Evolutionary conservation across 1,284 basidiomycete genomes (phyloP).

Genomic region (Fomitopsis pinicola): DNA sequence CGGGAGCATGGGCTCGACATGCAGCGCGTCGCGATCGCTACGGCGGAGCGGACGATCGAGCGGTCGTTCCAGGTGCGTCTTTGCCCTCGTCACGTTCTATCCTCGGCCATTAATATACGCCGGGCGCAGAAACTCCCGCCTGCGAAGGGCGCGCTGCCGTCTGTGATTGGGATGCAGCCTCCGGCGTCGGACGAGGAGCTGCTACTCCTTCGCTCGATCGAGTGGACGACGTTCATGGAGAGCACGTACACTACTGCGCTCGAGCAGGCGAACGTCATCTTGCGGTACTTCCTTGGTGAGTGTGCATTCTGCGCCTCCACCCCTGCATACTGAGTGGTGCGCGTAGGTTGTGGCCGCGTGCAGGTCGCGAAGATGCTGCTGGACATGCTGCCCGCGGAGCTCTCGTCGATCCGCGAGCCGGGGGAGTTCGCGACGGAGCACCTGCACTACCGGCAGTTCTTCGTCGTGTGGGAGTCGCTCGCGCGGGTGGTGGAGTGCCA

Average conservation of each 20-base stretch:
- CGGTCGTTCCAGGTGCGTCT: conserved; percentile 66
- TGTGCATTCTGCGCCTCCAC: neutral
- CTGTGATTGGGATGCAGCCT: conserved; percentile 47
- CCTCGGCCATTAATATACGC: conserved; percentile 25
- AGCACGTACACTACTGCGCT: conserved; percentile 76
- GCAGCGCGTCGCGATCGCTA: conserved; percentile 74
- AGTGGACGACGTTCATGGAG: conserved; percentile 87
- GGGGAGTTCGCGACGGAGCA: conserved; percentile 68
- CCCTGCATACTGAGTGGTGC: conserved; percentile 5
- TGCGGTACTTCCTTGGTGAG: conserved; percentile 85
- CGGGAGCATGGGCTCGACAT: conserved; percentile 84
- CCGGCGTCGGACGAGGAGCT: conserved; percentile 55
- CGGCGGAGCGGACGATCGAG: conserved; percentile 79
- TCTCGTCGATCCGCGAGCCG: conserved; percentile 53
- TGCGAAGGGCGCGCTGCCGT: conserved; percentile 58
- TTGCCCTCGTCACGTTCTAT: neutral
- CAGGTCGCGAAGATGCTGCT: conserved; percentile 62
- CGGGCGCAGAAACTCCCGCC: conserved; percentile 45
- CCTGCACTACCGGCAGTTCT: conserved; percentile 71
- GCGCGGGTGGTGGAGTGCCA: conserved; percentile 55
- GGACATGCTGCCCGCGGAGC: conserved; percentile 60
- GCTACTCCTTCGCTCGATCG: conserved; percentile 81
- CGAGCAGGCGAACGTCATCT: conserved; percentile 79
- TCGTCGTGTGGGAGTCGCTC: conserved; percentile 63
- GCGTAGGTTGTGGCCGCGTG: conserved; percentile 60